These are phyloP conservation scores for Solanum clarkiae DNA, from an alignment of 257 asterid genomes.

Conservation along the genomic window DNA sequence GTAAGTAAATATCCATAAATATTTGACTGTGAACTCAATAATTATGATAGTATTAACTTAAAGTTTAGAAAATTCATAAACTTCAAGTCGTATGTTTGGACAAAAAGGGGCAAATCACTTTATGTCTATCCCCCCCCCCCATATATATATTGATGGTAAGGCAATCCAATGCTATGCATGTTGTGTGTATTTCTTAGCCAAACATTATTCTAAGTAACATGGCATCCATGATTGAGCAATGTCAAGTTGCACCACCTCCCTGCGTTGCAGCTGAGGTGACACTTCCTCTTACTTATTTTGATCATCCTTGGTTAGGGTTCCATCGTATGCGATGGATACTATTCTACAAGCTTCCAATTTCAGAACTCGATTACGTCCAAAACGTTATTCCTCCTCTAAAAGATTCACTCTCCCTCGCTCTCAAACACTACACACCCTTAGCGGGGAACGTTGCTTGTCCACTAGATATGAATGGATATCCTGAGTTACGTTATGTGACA, in stretches of 20 bases:
- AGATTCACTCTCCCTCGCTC: constrained; percentile 2
- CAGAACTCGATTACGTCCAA: neutral
- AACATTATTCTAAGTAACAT: neutral
- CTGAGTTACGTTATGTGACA: neutral
- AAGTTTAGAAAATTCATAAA: too few species aligned
- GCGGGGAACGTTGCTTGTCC: constrained; percentile 11
- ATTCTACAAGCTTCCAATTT: neutral
- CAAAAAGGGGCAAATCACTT: neutral
- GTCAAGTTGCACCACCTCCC: constrained; percentile 9
- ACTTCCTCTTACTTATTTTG: constrained; percentile 6
- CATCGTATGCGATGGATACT: neutral
- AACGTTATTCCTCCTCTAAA: constrained; percentile 7
- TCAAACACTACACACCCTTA: constrained; percentile 5
- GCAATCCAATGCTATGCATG: neutral
- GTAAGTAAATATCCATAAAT: too few species aligned
- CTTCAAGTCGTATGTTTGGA: neutral
- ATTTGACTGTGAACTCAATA: too few species aligned
- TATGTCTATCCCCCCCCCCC: neutral
- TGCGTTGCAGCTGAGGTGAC: neutral
- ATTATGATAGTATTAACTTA: too few species aligned
- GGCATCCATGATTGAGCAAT: neutral
- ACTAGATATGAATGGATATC: neutral
- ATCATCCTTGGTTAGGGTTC: neutral
- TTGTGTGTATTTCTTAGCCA: neutral
- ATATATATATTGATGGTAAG: neutral